These are phyloP conservation scores for Sporormia fimetaria DNA, from an alignment of 495 filamentous ascomycete genomes.

Conservation along the genomic window DNA sequence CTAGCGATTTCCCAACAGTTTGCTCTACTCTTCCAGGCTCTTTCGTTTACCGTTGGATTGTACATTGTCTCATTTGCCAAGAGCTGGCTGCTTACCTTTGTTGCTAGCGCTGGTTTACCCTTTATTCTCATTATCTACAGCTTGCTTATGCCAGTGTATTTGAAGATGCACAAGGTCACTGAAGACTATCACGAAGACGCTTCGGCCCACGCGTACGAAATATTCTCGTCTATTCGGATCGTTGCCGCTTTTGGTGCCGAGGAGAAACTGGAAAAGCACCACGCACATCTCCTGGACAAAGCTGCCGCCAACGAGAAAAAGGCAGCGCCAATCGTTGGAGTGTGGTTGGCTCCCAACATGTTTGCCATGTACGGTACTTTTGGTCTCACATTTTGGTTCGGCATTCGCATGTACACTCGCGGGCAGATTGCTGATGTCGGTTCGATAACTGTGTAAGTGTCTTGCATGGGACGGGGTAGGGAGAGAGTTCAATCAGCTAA, in stretches of 20 bases:
- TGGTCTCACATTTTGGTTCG: conserved; percentile 30
- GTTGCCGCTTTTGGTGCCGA: conserved; percentile 55
- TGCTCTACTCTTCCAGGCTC: conserved; percentile 25
- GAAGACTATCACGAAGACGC: conserved; percentile 50
- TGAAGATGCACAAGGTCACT: conserved; percentile 45
- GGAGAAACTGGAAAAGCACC: conserved; percentile 41
- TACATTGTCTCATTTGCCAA: conserved; percentile 29
- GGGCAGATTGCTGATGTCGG: conserved; percentile 13
- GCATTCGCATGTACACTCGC: conserved; percentile 23
- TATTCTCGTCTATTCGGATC: conserved; percentile 36
- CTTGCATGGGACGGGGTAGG: background rate
- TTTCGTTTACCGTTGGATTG: conserved; percentile 25
- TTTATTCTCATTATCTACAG: conserved; percentile 48
- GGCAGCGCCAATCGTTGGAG: conserved; percentile 40
- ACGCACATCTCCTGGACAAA: conserved; percentile 46
- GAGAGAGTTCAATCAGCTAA: background rate
- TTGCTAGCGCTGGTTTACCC: conserved; percentile 44
- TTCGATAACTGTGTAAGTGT: conserved; percentile 22
- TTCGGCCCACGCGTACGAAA: conserved; percentile 46
- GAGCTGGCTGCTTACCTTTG: conserved; percentile 25
- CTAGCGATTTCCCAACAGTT: conserved; percentile 29
- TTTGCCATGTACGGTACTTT: conserved; percentile 26
- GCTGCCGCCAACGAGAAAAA: conserved; percentile 43
- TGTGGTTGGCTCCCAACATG: conserved; percentile 24
- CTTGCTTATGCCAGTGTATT: conserved; percentile 43